These are phyloP conservation scores for Suhomyces kilbournensis DNA, from an alignment of 805 yeast genomes.

Conservation along the genomic window DNA sequence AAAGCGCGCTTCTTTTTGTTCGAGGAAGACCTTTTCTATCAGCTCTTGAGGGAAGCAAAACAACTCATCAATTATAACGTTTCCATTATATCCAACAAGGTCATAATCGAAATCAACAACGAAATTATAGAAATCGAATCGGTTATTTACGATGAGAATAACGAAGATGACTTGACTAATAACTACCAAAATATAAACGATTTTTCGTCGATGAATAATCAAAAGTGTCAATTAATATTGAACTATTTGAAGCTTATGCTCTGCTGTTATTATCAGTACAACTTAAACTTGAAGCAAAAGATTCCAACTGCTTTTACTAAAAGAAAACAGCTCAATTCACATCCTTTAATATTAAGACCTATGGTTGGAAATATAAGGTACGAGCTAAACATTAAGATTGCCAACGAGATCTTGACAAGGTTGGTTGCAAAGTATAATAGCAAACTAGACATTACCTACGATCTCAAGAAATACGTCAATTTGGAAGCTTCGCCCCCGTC, in stretches of 20 bases:
- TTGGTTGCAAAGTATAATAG: slow-evolving; percentile 14
- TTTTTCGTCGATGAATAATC: slow-evolving; percentile 30
- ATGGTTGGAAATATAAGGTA: slow-evolving; percentile 59
- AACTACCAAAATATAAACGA: slow-evolving; percentile 28
- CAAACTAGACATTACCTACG: slow-evolving; percentile 6
- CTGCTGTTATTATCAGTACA: slow-evolving; percentile 54
- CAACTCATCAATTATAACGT: slow-evolving; percentile 67
- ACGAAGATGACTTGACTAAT: slow-evolving; percentile 35
- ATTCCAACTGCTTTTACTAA: slow-evolving; percentile 48
- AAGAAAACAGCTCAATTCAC: slow-evolving; percentile 43
- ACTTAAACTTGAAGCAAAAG: slow-evolving; percentile 38
- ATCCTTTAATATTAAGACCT: slow-evolving; percentile 52
- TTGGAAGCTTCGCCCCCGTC: slow-evolving; percentile 13
- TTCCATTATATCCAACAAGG: slow-evolving; percentile 57
- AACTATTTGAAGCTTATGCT: slow-evolving; percentile 57
- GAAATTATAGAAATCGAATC: slow-evolving; percentile 70
- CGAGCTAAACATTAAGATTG: slow-evolving; percentile 36
- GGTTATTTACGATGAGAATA: slow-evolving; percentile 42
- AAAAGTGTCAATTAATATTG: slow-evolving; percentile 53
- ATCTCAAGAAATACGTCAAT: slow-evolving; percentile 25
- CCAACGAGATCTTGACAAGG: slow-evolving; percentile 27
- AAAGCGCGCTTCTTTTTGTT: slow-evolving; percentile 72
- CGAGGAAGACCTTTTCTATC: slow-evolving; percentile 85
- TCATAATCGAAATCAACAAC: slow-evolving; percentile 62
- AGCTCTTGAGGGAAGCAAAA: slow-evolving; percentile 73